These are phyloP conservation scores for Aegilops tauschii DNA, from an alignment of 176 grass and related monocot species.

Conservation along the genomic window DNA sequence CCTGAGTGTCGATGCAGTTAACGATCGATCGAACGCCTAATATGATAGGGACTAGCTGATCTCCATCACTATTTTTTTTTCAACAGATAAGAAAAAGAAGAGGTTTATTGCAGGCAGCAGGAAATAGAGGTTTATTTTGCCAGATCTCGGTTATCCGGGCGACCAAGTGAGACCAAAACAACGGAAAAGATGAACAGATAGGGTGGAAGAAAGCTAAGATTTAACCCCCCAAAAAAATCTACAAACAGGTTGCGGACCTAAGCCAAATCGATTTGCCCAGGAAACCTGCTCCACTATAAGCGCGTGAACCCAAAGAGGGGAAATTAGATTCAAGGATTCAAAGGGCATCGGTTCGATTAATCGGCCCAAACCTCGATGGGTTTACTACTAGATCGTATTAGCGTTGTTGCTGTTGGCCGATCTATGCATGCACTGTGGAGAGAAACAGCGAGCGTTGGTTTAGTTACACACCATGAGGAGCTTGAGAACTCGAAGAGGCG, in stretches of 20 bases:
- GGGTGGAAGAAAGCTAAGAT: background rate
- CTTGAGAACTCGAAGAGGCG: slow-evolving; percentile 95
- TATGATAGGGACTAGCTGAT: background rate
- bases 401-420: background rate
- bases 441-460: background rate
- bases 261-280: background rate
- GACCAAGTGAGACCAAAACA: background rate
- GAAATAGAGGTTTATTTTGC: background rate
- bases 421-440: background rate
- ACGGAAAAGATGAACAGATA: slow-evolving; percentile 16
- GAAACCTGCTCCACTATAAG: background rate
- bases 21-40: background rate
- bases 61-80: background rate
- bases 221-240: background rate
- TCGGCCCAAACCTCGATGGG: background rate
- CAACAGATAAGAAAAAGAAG: background rate
- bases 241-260: background rate
- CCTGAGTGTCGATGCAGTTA: background rate
- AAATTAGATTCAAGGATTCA: background rate
- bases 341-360: background rate
- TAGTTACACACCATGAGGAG: slow-evolving; percentile 42
- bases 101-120: background rate
- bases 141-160: slow-evolving; percentile 29
- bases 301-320: background rate
- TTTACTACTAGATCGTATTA: background rate